A percentile compares a stretch with the other conserved stretches of the same genome.
Conservation (phyloP, 148 eudicot genomes). For the Fagopyrum homotropicum region DNA sequence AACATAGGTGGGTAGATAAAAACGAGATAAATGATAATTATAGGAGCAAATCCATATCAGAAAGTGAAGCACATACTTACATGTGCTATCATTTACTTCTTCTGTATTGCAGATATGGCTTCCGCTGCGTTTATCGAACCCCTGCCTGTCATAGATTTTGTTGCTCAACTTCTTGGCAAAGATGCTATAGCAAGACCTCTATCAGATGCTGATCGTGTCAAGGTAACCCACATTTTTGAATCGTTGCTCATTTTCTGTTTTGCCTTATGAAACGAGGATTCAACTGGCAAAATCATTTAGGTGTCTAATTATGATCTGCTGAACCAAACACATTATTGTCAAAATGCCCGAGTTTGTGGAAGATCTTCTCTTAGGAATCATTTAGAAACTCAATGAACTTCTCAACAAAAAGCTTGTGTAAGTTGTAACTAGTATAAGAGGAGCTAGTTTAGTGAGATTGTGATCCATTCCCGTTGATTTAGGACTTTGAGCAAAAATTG, state of each 20-base stretch:
- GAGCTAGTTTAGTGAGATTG: background rate
- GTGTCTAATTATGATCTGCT: background rate
- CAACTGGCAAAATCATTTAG: background rate
- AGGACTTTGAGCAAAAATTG: background rate
- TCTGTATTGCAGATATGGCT: slow-evolving; percentile 44
- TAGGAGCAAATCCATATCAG: background rate
- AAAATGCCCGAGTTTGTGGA: too few species aligned
- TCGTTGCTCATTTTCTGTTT: background rate
- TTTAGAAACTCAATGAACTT: background rate
- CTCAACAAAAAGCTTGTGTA: too few species aligned
- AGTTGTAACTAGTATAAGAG: background rate
- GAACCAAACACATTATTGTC: too few species aligned
- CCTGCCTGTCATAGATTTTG: slow-evolving; percentile 60
- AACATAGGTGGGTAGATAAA: slow-evolving; percentile 41
- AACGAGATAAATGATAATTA: background rate
- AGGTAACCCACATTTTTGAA: slow-evolving; percentile 29
- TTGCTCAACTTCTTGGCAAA: slow-evolving; percentile 60
- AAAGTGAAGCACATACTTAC: background rate
- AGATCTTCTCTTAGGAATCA: background rate
- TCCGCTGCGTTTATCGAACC: slow-evolving; percentile 68
- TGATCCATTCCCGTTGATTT: background rate
- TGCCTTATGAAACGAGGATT: background rate
- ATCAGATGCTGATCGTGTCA: slow-evolving; percentile 64
- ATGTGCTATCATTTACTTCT: background rate
- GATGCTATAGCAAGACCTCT: slow-evolving; percentile 48